Evolutionary conservation across 768 basidiomycete species (phyloP).

Genomic region (Pisolithus orientalis): DNA sequence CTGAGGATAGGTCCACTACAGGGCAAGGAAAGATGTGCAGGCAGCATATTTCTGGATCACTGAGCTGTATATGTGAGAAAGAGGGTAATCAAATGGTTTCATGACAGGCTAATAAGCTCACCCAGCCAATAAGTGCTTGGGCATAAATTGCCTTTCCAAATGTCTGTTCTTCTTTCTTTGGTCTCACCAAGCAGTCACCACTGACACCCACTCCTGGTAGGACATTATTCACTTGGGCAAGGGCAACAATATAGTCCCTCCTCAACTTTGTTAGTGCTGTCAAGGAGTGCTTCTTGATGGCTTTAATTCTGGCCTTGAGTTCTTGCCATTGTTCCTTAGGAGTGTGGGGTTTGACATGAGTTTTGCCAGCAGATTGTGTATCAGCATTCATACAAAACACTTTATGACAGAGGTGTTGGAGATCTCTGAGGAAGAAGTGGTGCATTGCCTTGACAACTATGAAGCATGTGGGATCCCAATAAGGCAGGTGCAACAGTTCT

Average conservation of each 20-base stretch:
- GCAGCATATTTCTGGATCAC: neutral
- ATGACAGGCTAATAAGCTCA: no score
- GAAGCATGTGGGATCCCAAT: conserved; percentile 27
- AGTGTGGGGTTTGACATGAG: neutral
- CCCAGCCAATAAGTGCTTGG: no score
- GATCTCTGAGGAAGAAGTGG: conserved; percentile 24
- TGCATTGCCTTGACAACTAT: conserved; percentile 35
- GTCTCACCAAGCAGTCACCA: no score
- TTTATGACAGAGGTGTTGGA: conserved; percentile 4
- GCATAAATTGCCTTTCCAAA: no score
- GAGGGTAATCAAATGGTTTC: no score
- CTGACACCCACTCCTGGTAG: no score
- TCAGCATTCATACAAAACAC: conserved; percentile 12
- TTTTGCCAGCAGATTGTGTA: neutral
- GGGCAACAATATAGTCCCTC: neutral
- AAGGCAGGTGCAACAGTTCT: conserved; percentile 26
- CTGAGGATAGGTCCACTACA: neutral
- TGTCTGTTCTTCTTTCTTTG: no score
- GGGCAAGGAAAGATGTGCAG: neutral
- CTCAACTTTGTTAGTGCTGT: neutral
- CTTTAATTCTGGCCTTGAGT: neutral
- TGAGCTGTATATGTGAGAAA: no score
- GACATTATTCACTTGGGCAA: neutral
- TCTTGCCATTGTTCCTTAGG: neutral
- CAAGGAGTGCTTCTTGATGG: neutral